Percentiles rank a stretch among this genome's conserved stretches.
Evolutionary conservation across 371 early-diverging fungal species (phyloP).

Genomic region (Zancudomyces culisetae): DNA sequence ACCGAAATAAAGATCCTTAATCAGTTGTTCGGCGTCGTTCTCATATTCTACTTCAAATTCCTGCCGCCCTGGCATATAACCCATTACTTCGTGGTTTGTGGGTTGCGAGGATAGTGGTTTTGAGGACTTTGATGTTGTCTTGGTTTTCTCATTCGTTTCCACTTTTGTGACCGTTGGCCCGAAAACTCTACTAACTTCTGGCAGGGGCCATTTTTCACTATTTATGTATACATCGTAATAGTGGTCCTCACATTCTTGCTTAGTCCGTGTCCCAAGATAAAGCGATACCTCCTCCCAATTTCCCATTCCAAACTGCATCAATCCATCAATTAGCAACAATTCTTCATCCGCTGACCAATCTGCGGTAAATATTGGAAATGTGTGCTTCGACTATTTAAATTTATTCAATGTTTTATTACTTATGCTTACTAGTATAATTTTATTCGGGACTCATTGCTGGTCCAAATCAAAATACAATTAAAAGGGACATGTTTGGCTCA

Average conservation of each 20-base stretch:
- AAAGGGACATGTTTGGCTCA: not conserved
- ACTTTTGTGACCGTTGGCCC: not conserved
- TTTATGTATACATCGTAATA: constrained; percentile 71
- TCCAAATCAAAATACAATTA: too few species aligned
- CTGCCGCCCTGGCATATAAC: constrained; percentile 93
- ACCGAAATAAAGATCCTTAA: constrained; percentile 88
- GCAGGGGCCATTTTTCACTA: constrained; percentile 56
- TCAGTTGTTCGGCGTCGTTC: constrained; percentile 82
- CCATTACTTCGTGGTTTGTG: constrained; percentile 85
- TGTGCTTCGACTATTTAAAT: constrained; percentile 23
- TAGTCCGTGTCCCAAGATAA: constrained; percentile 78
- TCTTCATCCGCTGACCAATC: constrained; percentile 98
- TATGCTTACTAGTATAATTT: too few species aligned
- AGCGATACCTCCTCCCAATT: constrained; percentile 93
- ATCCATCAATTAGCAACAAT: constrained; percentile 77
- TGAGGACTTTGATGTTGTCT: not conserved
- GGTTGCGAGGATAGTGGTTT: constrained; percentile 70
- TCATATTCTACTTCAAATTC: constrained; percentile 97
- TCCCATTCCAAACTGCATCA: constrained; percentile 85
- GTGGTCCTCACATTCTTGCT: constrained; percentile 76
- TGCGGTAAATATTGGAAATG: constrained; percentile 63
- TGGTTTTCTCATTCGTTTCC: not conserved
- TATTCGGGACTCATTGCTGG: too few species aligned
- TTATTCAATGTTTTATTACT: too few species aligned
- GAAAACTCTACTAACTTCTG: constrained; percentile 18